A percentile compares a stretch with the other conserved stretches of the same genome.
These are phyloP conservation scores for Quercus mongolica DNA, from an alignment of 306 rosid species.

Conservation along the genomic window DNA sequence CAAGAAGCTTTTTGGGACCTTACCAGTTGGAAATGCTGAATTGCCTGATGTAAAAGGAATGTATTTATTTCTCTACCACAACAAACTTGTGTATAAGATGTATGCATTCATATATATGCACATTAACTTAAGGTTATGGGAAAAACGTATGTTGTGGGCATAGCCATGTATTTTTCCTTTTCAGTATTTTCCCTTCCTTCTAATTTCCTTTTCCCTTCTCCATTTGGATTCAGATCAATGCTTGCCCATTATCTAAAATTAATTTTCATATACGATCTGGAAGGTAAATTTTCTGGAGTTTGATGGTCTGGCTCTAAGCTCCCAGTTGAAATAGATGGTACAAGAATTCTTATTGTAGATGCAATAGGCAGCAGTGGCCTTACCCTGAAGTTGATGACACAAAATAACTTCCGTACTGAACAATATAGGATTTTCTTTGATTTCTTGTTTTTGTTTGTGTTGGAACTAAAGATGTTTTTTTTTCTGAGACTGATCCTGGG, in stretches of 20 bases:
- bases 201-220: constrained; percentile 7
- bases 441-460: constrained; percentile 1
- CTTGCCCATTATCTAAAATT: constrained; percentile 92
- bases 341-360: constrained; percentile 64
- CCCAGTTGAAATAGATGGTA: constrained; percentile 73
- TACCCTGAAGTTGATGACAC: constrained; percentile 63
- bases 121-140: no score
- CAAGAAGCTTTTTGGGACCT: constrained; percentile 84
- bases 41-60: constrained; percentile 79
- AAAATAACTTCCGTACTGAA: neutral
- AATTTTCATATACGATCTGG: constrained; percentile 69
- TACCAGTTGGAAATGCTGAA: constrained; percentile 72
- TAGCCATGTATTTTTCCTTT: neutral
- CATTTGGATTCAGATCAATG: constrained; percentile 69
- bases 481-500: constrained; percentile 79
- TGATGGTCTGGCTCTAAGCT: constrained; percentile 80
- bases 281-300: constrained; percentile 89
- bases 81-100: neutral
- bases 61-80: constrained; percentile 36
- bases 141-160: neutral
- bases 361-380: constrained; percentile 94
- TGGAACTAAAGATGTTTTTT: constrained; percentile 16
- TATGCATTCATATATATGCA: neutral
- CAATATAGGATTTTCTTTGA: neutral
- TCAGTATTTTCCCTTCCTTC: neutral